Base-by-base conservation (phyloP, 2,329 filamentous ascomycete genomes). In the Orbilia blumenaviensis region DNA sequence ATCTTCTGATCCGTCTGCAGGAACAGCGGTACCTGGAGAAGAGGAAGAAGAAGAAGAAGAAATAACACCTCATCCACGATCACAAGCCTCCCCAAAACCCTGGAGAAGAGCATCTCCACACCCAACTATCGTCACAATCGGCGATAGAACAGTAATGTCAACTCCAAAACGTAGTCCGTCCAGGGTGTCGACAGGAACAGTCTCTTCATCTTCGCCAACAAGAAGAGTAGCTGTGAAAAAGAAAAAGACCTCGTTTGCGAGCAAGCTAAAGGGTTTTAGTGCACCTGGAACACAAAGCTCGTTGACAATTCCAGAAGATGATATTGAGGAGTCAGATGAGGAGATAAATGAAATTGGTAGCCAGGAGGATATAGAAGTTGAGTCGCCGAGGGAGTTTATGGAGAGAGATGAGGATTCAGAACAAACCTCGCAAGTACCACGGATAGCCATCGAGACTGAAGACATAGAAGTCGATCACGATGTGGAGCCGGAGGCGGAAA, bases 61-160 rank as follows among this genome's bases (percentile, higher is more conserved):
- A 52, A 41, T 16, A 16, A 32, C 16, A 4, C 7, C 50, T 1
- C 71, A 76, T 18, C 68, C 78, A 8, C 64, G 72, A 18, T 78
- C 78, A 3, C 68, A 75, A n/a, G 50, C 72, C 10, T 74, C 73
- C 6, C 71, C 75, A 3, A 69, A 67, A 18, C 60, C 66, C 4
- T 86, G 87, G 0, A 91, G 88, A 80, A 86, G 90, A 34, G 84
- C 86, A 1, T 86, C 87, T 0, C 83, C 86, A 27, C 89, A 92
- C 79, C 84, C 90, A 61, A 91, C 91, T 18, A 92, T 90, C 1
- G 91, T 94, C 54, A 93, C 90, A 0, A 88, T 94, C 64, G 92
- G 91, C 0, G 86, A 89, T 77, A 87, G 86, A 50, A 92, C 89
- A 0, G 86, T 89, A 3, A 90, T 88, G 0, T 89, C 89, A 32